phyloP scores from a whole-genome alignment of 1,284 basidiomycete genomes.

The Austroboletus rostrupii region DNA sequence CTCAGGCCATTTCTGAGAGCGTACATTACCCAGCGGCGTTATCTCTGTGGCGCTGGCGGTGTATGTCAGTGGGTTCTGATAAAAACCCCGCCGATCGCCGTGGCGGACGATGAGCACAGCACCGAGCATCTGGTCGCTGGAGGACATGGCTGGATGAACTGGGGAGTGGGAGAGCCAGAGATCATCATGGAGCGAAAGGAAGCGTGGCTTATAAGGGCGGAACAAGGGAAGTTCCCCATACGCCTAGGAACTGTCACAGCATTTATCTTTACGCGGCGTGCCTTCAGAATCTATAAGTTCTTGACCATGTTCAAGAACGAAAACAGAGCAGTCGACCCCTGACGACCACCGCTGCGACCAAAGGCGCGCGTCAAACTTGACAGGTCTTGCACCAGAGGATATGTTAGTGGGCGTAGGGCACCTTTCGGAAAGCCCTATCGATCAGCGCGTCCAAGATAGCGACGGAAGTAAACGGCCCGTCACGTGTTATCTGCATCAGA shows the following conservation, averaged over 20 bases:
- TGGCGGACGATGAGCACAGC: constrained; percentile 61
- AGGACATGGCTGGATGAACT: constrained; percentile 13
- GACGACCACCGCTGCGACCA: too few species aligned
- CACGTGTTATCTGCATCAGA: too few species aligned
- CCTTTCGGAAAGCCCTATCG: too few species aligned
- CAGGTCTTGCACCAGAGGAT: too few species aligned
- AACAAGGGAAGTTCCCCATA: neutral
- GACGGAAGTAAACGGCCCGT: too few species aligned
- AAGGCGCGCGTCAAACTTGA: too few species aligned
- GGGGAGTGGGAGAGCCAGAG: neutral
- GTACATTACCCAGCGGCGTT: constrained; percentile 71
- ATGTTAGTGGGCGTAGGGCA: too few species aligned
- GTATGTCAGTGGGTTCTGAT: constrained; percentile 66
- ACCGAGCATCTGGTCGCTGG: constrained; percentile 40
- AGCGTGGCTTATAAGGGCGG: neutral
- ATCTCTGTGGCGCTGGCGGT: constrained; percentile 60
- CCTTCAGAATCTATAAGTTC: neutral
- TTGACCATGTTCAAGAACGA: too few species aligned
- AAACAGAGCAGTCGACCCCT: too few species aligned
- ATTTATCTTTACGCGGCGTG: neutral
- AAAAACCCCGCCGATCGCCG: constrained; percentile 61
- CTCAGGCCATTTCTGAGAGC: neutral
- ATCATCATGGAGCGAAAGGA: neutral
- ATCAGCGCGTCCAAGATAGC: too few species aligned
- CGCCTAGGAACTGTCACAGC: neutral